phyloP scores from a whole-genome alignment of 2,329 filamentous ascomycete genomes.

The Aspergillus spinulosporus region DNA sequence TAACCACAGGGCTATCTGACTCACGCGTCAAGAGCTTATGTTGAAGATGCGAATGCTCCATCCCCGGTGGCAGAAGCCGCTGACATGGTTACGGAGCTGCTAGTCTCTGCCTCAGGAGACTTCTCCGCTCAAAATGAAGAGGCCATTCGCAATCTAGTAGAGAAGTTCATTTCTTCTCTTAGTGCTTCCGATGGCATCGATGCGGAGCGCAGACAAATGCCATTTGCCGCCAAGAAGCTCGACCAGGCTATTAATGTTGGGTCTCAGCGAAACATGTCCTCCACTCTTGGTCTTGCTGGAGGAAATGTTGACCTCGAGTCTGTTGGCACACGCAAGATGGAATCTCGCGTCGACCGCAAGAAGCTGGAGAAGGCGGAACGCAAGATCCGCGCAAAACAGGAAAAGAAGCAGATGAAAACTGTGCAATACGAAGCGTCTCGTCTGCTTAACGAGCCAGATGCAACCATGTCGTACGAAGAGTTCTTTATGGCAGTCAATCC shows the following conservation, averaged over 20 bases:
- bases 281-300: conserved; percentile 82
- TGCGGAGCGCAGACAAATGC: conserved; percentile 67
- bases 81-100: conserved; percentile 77
- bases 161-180: conserved; percentile 84
- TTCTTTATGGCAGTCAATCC: conserved; percentile 99
- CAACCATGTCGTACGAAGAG: conserved; percentile 92
- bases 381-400: conserved; percentile 97
- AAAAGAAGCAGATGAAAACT: conserved; percentile 97
- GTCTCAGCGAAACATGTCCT: conserved; percentile 92
- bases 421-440: conserved; percentile 96
- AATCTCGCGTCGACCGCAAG: conserved; percentile 96
- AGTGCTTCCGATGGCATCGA: conserved; percentile 69
- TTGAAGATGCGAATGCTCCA: conserved; percentile 66
- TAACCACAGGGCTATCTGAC: conserved; percentile 71
- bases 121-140: conserved; percentile 69
- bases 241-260: conserved; percentile 95
- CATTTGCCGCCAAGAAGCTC: conserved; percentile 76
- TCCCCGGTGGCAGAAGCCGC: conserved; percentile 85
- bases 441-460: conserved; percentile 78
- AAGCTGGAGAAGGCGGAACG: conserved; percentile 98
- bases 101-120: conserved; percentile 90
- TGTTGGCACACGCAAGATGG: conserved; percentile 87
- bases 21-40: conserved; percentile 84
- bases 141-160: conserved; percentile 78
- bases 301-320: conserved; percentile 89